These are phyloP conservation scores for Ensete ventricosum DNA, from an alignment of 176 grass and related monocot species.

Conservation along the genomic window DNA sequence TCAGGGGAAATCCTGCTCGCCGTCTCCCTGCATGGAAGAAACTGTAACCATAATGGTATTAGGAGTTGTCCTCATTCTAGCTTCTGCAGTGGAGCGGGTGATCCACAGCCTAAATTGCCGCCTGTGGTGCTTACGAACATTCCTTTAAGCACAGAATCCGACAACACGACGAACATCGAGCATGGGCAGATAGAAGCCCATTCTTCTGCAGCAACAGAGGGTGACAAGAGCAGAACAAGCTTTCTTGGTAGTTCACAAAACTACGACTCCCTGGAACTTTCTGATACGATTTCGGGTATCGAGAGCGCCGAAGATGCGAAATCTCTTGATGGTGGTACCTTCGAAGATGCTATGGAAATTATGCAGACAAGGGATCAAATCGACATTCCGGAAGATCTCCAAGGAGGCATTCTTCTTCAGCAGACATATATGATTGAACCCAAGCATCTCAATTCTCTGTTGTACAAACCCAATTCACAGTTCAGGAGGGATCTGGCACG, in stretches of 20 bases:
- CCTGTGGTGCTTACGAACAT: not conserved
- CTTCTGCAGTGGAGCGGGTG: not conserved
- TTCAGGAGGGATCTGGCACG: slow-evolving; percentile 49
- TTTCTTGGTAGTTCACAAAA: slow-evolving; percentile 25
- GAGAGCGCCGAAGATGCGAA: slow-evolving; percentile 13
- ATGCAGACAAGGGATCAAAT: slow-evolving; percentile 40
- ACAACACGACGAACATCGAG: slow-evolving; percentile 7
- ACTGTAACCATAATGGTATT: not conserved
- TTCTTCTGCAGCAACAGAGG: not conserved
- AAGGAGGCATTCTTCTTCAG: slow-evolving; percentile 40
- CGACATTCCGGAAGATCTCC: slow-evolving; percentile 48
- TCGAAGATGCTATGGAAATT: slow-evolving; percentile 56
- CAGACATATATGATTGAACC: slow-evolving; percentile 48
- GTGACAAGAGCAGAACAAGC: slow-evolving; percentile 18
- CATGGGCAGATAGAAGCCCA: not conserved
- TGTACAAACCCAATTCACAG: slow-evolving; percentile 53
- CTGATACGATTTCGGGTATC: slow-evolving; percentile 3
- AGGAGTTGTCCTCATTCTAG: not conserved
- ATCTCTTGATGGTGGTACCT: slow-evolving; percentile 34
- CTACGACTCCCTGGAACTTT: slow-evolving; percentile 13
- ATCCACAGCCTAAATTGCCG: not conserved
- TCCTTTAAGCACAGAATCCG: slow-evolving; percentile 13
- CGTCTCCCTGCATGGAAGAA: slow-evolving; percentile 41
- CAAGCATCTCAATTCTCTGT: slow-evolving; percentile 59
- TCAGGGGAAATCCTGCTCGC: slow-evolving; percentile 73